phyloP scores from a whole-genome alignment of 345 rosid genomes.

The Populus tremula region DNA sequence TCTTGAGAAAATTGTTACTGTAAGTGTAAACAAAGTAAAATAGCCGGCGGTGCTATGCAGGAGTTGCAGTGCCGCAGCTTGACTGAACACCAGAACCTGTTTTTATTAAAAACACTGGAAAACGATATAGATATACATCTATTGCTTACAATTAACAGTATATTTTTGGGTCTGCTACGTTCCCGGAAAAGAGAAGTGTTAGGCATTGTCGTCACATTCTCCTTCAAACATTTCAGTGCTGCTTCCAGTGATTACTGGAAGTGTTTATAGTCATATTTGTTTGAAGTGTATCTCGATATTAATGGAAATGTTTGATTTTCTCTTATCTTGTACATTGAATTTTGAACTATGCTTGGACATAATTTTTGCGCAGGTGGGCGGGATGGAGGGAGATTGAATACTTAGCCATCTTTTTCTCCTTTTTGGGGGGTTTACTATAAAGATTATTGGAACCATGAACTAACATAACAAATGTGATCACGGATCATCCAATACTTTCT shows the following conservation, averaged over 20 bases:
- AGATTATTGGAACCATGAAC: not conserved
- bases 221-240: too few species aligned
- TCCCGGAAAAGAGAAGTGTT: not conserved
- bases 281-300: not conserved
- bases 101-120: not conserved
- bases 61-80: not conserved
- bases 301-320: too few species aligned
- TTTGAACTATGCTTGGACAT: not conserved
- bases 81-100: not conserved
- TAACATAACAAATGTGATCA: not conserved
- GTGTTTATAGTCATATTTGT: not conserved
- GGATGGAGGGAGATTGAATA: not conserved
- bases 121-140: too few species aligned
- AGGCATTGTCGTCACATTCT: not conserved
- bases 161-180: not conserved
- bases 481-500: not conserved
- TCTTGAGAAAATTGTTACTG: not conserved
- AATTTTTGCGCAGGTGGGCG: not conserved
- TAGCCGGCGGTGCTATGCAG: not conserved
- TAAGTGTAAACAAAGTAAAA: not conserved
- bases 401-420: not conserved
- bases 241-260: not conserved
- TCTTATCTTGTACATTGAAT: not conserved
- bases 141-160: not conserved
- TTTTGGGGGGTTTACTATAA: not conserved